Percentiles rank a stretch among this genome's conserved stretches.
Conservation (phyloP, 1,284 basidiomycete species). For the Ceratobasidium sp. region DNA sequence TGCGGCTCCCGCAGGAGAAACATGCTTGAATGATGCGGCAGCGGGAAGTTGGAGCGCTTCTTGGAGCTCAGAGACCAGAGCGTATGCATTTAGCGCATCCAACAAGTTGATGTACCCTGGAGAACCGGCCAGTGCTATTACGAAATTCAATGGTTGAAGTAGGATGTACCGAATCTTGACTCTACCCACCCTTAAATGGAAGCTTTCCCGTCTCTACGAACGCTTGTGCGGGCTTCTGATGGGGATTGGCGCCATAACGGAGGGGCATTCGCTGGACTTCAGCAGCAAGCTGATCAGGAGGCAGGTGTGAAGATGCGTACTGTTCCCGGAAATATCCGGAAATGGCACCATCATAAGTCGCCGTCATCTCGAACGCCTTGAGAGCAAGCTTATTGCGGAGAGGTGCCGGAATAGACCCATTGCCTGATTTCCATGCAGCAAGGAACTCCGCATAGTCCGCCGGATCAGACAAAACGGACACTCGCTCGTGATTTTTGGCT, state of each 20-base stretch:
- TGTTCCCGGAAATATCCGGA: slow-evolving; percentile 96
- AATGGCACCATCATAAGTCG: slow-evolving; percentile 94
- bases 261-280: slow-evolving; percentile 85
- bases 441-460: slow-evolving; percentile 90
- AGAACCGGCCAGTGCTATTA: slow-evolving; percentile 84
- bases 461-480: slow-evolving; percentile 92
- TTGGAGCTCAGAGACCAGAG: slow-evolving; percentile 93
- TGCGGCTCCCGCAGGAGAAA: slow-evolving; percentile 96
- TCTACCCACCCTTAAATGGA: slow-evolving; percentile 86
- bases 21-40: slow-evolving; percentile 99
- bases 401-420: slow-evolving; percentile 72
- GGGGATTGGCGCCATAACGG: slow-evolving; percentile 97
- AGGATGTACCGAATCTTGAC: background rate
- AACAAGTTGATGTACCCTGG: slow-evolving; percentile 99
- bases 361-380: slow-evolving; percentile 98
- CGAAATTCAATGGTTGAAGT: slow-evolving; percentile 18
- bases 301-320: slow-evolving; percentile 82
- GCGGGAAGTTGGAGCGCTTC: slow-evolving; percentile 87
- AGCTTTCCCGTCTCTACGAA: slow-evolving; percentile 89
- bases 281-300: slow-evolving; percentile 66
- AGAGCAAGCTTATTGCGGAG: slow-evolving; percentile 84
- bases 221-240: slow-evolving; percentile 98
- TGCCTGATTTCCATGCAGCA: slow-evolving; percentile 70
- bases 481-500: slow-evolving; percentile 97
- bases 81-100: slow-evolving; percentile 97